Evolutionary conservation across 1,284 basidiomycete species (phyloP).

Genomic region (Ustilago sp.): DNA sequence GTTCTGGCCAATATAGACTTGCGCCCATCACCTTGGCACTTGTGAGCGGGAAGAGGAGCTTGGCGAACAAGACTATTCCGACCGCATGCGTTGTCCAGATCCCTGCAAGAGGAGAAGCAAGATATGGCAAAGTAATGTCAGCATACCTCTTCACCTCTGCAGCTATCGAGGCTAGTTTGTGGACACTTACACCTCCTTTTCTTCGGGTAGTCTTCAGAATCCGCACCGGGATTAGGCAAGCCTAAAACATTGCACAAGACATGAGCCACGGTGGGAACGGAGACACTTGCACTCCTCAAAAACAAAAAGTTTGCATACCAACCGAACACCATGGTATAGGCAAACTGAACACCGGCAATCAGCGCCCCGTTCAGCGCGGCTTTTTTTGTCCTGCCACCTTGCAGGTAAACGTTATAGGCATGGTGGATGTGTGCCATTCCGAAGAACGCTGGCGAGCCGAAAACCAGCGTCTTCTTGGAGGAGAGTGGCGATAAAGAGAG

Average conservation of each 20-base stretch:
- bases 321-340: slow-evolving; percentile 91
- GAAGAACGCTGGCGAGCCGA: slow-evolving; percentile 85
- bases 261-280: slow-evolving; percentile 72
- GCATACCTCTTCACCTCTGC: neutral
- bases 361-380: slow-evolving; percentile 78
- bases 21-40: slow-evolving; percentile 29
- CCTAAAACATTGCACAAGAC: slow-evolving; percentile 96
- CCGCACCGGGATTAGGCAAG: slow-evolving; percentile 75
- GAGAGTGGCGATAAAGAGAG: slow-evolving; percentile 79
- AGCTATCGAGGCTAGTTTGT: neutral
- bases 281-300: slow-evolving; percentile 77
- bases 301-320: slow-evolving; percentile 88
- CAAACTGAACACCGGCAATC: slow-evolving; percentile 76
- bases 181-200: slow-evolving; percentile 70
- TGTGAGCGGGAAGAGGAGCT: slow-evolving; percentile 52
- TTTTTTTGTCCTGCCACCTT: slow-evolving; percentile 63
- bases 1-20: slow-evolving; percentile 47
- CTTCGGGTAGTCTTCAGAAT: slow-evolving; percentile 70
- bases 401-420: slow-evolving; percentile 83
- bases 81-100: slow-evolving; percentile 73
- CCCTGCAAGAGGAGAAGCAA: slow-evolving; percentile 64
- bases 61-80: slow-evolving; percentile 73
- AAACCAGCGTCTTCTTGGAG: slow-evolving; percentile 76
- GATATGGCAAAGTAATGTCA: neutral
- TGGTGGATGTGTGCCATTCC: slow-evolving; percentile 93